Conservation (phyloP, 257 asterid genomes). For the Thymus quinquecostatus region DNA sequence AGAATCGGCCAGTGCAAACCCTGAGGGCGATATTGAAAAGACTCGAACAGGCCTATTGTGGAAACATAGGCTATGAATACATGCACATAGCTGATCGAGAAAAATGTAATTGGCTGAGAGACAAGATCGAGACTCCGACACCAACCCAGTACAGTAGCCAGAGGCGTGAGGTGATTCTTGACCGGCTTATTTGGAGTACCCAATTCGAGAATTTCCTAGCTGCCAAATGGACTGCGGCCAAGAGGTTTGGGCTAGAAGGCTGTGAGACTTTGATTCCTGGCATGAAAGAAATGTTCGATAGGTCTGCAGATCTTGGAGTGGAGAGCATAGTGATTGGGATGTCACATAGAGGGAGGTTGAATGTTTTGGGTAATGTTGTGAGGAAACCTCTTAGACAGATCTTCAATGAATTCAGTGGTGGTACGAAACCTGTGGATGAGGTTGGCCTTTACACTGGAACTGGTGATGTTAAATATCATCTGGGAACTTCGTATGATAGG, state of each 20-base stretch:
- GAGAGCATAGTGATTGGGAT: slow-evolving; percentile 95
- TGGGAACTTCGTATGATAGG: slow-evolving; percentile 95
- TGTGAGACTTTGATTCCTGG: slow-evolving; percentile 98
- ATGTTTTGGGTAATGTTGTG: slow-evolving; percentile 88
- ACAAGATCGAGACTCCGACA: slow-evolving; percentile 88
- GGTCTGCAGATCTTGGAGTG: slow-evolving; percentile 94
- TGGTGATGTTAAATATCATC: slow-evolving; percentile 94
- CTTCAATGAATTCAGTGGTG: slow-evolving; percentile 89
- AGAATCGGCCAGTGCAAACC: slow-evolving; percentile 92
- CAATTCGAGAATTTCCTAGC: slow-evolving; percentile 93
- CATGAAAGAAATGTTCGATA: slow-evolving; percentile 98
- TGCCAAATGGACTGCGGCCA: slow-evolving; percentile 97
- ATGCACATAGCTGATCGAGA: slow-evolving; percentile 93
- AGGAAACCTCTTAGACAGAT: slow-evolving; percentile 88
- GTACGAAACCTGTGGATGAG: slow-evolving; percentile 83
- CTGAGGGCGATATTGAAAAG: slow-evolving; percentile 78
- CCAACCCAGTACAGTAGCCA: slow-evolving; percentile 70
- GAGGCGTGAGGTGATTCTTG: slow-evolving; percentile 91
- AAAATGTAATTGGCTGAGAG: slow-evolving; percentile 91
- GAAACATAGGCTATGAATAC: slow-evolving; percentile 82
- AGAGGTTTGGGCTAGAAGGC: slow-evolving; percentile 97
- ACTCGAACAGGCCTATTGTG: slow-evolving; percentile 92
- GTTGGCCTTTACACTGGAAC: slow-evolving; percentile 91
- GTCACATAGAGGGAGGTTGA: slow-evolving; percentile 95
- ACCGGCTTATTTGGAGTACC: slow-evolving; percentile 87